Conservation (phyloP, 2,329 filamentous ascomycete genomes). For the Didymella sp. region DNA sequence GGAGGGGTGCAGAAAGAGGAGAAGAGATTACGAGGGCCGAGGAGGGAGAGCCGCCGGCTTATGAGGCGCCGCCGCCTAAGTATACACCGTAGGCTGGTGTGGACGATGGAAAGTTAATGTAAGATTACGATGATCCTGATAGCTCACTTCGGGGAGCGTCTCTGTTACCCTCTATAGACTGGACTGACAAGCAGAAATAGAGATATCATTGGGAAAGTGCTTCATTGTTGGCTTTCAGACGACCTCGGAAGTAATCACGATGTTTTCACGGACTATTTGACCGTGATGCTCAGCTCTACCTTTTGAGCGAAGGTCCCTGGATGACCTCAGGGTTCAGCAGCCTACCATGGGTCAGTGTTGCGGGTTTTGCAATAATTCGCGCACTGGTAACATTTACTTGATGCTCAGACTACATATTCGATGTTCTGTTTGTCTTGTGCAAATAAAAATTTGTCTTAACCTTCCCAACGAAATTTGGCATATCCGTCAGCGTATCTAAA, state of each 20-base stretch:
- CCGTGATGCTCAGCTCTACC: not conserved
- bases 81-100: constrained; percentile 17
- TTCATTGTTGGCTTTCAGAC: too few species aligned
- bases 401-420: not conserved
- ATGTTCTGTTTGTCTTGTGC: not conserved
- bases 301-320: not conserved
- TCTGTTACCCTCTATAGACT: not conserved
- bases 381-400: not conserved
- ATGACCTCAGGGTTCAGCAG: not conserved
- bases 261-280: too few species aligned
- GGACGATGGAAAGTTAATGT: too few species aligned
- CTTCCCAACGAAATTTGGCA: not conserved
- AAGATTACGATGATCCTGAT: too few species aligned
- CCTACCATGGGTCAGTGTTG: not conserved
- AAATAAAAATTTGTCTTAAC: not conserved
- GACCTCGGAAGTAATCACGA: too few species aligned
- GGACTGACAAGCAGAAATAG: too few species aligned
- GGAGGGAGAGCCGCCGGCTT: not conserved
- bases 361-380: not conserved
- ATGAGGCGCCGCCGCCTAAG: constrained; percentile 18
- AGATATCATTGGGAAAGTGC: too few species aligned
- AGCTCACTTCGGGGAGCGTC: too few species aligned
- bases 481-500: not conserved
- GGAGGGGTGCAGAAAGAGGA: not conserved
- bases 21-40: not conserved